Evolutionary conservation across 345 rosid species (phyloP), one percentile per base, ranked within the genome.

Genomic region (Trapa bicornis): DNA sequence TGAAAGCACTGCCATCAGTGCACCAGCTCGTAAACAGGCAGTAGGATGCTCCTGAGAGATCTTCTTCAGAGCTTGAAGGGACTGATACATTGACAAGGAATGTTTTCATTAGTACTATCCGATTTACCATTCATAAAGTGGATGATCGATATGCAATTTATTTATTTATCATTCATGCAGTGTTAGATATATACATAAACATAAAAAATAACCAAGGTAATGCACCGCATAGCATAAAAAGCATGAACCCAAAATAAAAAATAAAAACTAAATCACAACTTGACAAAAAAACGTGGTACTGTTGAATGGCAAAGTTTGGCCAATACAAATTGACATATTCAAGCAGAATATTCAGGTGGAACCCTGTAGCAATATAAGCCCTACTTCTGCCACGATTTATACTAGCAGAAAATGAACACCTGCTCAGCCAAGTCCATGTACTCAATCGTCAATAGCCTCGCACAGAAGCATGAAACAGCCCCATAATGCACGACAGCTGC

Each of bases 391-490:
- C n/a, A 17, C 33, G 1, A 54, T 22, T 8, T 22, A 17, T 54
- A 15, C 7, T 22, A 32, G 41, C 36, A 9, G 33, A 33, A 62
- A 22, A 53, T 39, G 58, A 73, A 38, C 39, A 95, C 98, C 97
- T 95, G 99, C 77, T 95, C 99, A 65, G 99, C 99, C 74, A 95
- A 81, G 79, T 95, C 99, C 99, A 95, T 95, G 68, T 95, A 95
- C 81, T 91, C 99, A 39, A 95, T 95, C 12, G 99, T 89, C 17
- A 95, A 85, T 83, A 95, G 76, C 84, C 99, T 83, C 1, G 98
- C 98, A 43, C 86, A 89, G 63, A 95, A 88, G 79, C 96, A 91
- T 0, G 93, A 78, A 73, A 95, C 96, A 6, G 99, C 96, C 53
- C 96, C 96, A 72, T 91, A 95, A 72, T 91, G 99, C 75, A 91